Base-by-base conservation (phyloP, 805 yeast species). In the Teunomyces aglyptinius region DNA sequence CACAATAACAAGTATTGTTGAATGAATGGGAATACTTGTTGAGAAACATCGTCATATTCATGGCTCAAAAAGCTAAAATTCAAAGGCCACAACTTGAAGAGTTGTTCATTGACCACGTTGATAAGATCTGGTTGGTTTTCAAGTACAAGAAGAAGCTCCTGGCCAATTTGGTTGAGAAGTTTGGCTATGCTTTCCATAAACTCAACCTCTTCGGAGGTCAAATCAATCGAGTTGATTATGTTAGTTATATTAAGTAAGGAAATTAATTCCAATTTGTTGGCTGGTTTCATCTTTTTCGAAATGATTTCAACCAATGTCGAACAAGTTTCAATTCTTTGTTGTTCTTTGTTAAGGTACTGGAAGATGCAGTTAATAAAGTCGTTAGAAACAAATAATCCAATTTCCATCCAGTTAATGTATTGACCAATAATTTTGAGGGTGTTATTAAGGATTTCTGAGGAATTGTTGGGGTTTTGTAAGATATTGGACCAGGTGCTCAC, bases 331-430 rank as follows among this genome's bases (percentile, higher is more conserved):
- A 78, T 71, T 48, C 84, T 78, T 43, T 80, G 78, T 18, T 64
- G 66, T 4, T 65, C 64, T 48, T 63, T 66, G 45, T 73, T 75
- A 51, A 89, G 71, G 57, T 77, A 83, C 48, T 76, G 78, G 57
- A 81, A 84, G 40, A 89, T 76, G 31, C 78, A 60, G 22, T 73
- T 65, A 56, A 88, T 69, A 54, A 79, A 83, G 39, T 78, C 78
- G 28, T 78, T 75, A 42, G 80, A 81, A 26, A 90, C 75, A 45
- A 92, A 81, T 55, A 89, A 71, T 45, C 83, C 73, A 50, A 91
- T 83, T 61, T 89, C 95, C 63, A 91, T 89, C 99, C 99, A 94
- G 19, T 91, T 83, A 19, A 90, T 86, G 77, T 86, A 94, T 10
- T 82, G 81, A 8, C 97, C 97, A 46, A 94, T 80, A 46, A 82